Evolutionary conservation across 805 yeast species (phyloP).

Genomic region (Starmerella floris): DNA sequence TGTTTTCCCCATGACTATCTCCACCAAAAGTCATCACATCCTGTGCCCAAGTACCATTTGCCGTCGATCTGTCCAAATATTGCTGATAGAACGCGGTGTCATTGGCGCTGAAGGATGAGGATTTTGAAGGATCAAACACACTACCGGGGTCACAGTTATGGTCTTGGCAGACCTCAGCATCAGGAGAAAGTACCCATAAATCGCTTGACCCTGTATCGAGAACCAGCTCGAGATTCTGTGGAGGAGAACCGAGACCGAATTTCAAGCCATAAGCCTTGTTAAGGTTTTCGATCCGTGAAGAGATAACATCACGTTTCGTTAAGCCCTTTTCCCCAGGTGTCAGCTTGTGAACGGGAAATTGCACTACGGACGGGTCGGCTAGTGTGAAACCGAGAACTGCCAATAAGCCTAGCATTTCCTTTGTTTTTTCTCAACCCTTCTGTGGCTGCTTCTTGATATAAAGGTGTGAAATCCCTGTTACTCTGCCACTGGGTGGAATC

Average conservation of each 20-base stretch:
- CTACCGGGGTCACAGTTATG: conserved; percentile 3
- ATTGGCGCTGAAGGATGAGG: conserved; percentile 16
- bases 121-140: conserved; percentile 17
- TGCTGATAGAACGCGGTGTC: conserved; percentile 14
- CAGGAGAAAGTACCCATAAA: conserved; percentile 36
- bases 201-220: conserved; percentile 64
- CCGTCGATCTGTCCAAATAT: conserved; percentile 31
- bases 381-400: not conserved
- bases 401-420: not conserved
- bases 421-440: no score
- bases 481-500: no score
- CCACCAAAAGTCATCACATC: conserved; percentile 43
- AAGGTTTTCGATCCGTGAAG: not conserved
- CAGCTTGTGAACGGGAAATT: not conserved
- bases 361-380: not conserved
- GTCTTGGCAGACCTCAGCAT: not conserved
- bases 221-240: conserved; percentile 37
- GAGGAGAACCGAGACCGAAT: conserved; percentile 37
- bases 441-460: no score
- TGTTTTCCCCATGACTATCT: conserved; percentile 21
- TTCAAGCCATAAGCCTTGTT: not conserved
- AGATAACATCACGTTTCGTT: not conserved
- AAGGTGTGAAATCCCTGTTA: no score
- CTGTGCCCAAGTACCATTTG: conserved; percentile 34
- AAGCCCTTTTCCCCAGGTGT: not conserved